phyloP scores from a whole-genome alignment of 345 rosid genomes.

The Raphanus raphanistrum region DNA sequence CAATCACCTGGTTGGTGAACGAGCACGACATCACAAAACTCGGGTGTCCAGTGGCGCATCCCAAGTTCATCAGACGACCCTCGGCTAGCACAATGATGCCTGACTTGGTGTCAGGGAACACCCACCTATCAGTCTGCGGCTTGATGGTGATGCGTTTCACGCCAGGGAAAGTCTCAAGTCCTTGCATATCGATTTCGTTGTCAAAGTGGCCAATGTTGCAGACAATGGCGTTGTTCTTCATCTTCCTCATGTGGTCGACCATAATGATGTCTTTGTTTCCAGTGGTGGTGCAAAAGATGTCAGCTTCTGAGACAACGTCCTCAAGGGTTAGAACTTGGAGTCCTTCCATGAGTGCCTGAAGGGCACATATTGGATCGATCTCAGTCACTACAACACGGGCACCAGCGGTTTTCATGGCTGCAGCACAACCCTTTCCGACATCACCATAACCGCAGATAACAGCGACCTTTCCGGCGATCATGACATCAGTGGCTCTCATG shows the following conservation, averaged over 20 bases:
- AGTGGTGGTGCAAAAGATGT: slow-evolving; percentile 69
- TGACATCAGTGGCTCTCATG: slow-evolving; percentile 97
- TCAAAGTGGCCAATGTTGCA: not conserved
- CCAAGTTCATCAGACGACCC: slow-evolving; percentile 73
- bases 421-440: slow-evolving; percentile 77
- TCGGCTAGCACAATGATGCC: slow-evolving; percentile 66
- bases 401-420: slow-evolving; percentile 65
- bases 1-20: slow-evolving; percentile 78
- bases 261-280: slow-evolving; percentile 76
- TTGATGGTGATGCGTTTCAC: slow-evolving; percentile 59
- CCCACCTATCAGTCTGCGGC: slow-evolving; percentile 61
- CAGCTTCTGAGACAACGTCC: slow-evolving; percentile 56
- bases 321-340: slow-evolving; percentile 59
- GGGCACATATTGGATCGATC: slow-evolving; percentile 75
- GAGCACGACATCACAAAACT: slow-evolving; percentile 78
- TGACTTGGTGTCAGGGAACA: slow-evolving; percentile 41
- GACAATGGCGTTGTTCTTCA: not conserved
- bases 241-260: slow-evolving; percentile 38
- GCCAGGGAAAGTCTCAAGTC: not conserved
- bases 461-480: slow-evolving; percentile 90
- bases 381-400: slow-evolving; percentile 73
- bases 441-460: slow-evolving; percentile 76
- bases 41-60: slow-evolving; percentile 78
- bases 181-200: not conserved
- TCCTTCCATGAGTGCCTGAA: slow-evolving; percentile 78